Base-by-base conservation (phyloP, 805 yeast species). In the Saturnispora hagleri region DNA sequence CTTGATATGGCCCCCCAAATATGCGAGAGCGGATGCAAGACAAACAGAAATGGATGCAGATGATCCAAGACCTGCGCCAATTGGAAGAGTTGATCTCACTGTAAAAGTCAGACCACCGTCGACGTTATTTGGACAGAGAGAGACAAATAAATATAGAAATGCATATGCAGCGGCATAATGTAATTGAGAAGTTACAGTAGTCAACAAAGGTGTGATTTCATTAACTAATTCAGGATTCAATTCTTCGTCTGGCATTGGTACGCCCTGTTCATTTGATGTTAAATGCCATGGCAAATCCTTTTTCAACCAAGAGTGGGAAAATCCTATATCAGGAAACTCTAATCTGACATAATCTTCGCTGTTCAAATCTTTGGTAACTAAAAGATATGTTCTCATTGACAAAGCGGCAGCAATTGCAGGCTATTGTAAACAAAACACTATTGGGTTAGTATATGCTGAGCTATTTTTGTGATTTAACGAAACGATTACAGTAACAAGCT, bases 381-480 rank as follows among this genome's bases (percentile, higher is more conserved):
- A 69, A 7, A 90, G 68, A 60, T 88, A 91, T 0, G 97, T 86
- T 60, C 97, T 77, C 53, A 93, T 71, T 6, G 93, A 84, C 9
- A 91, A 77, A 4, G 97, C 93, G 0, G 98, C 97, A 1, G 99
- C 98, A 49, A 93, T 86, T 12, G 97, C 98, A 1, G 97, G 97
- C 71, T 82, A 34, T 22, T 12, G 42, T 31, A 31, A 31, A 44
- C 35, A n/a, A 35, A 38, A 10, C 15, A 5, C 4, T 38, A 2
- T 38, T 15, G 15, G 18, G 47, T 48, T 47, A 27, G 51, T 34
- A 47, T 26, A 47, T 10, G 46, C 31, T 28, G 33, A 38, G 33
- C 20, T 3, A 10, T 15, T 38, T 38, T 31, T 20, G 27, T 15
- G 36, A 1, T 38, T 10, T 18, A 38, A 31, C 34, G n/a, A 31